A percentile compares a stretch with the other conserved stretches of the same genome.
Evolutionary conservation across 2,329 filamentous ascomycete genomes (phyloP).

Genomic region (Aspergillus jensenii): DNA sequence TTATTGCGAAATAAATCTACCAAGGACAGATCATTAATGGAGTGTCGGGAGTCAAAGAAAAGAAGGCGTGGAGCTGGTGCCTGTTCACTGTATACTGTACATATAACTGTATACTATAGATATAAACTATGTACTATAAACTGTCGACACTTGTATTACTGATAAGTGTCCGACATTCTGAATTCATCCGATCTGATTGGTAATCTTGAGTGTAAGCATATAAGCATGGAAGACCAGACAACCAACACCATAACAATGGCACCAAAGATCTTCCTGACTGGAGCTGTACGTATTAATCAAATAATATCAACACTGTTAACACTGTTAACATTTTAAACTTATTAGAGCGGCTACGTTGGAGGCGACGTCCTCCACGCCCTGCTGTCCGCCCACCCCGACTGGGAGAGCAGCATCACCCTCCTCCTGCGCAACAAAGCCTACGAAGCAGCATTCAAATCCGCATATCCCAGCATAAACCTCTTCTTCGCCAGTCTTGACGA

Average conservation of each 20-base stretch:
- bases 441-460: background rate
- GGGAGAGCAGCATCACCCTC: background rate
- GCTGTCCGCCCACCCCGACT: background rate
- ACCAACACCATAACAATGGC: background rate
- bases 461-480: background rate
- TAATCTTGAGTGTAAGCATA: background rate
- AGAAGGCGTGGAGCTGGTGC: background rate
- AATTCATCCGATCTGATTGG: too few relatives aligned
- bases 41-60: background rate
- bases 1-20: background rate
- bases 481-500: background rate
- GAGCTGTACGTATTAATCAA: background rate
- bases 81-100: background rate
- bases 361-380: background rate
- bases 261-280: background rate
- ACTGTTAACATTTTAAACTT: too few relatives aligned
- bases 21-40: background rate
- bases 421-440: background rate
- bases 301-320: too few relatives aligned
- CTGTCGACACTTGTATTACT: too few relatives aligned
- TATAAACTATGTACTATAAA: too few relatives aligned
- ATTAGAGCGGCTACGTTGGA: background rate
- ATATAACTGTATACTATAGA: too few relatives aligned
- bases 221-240: too few relatives aligned
- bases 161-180: too few relatives aligned